Base-by-base conservation (phyloP, 148 eudicot genomes). In the Salicornia ramosissima region DNA sequence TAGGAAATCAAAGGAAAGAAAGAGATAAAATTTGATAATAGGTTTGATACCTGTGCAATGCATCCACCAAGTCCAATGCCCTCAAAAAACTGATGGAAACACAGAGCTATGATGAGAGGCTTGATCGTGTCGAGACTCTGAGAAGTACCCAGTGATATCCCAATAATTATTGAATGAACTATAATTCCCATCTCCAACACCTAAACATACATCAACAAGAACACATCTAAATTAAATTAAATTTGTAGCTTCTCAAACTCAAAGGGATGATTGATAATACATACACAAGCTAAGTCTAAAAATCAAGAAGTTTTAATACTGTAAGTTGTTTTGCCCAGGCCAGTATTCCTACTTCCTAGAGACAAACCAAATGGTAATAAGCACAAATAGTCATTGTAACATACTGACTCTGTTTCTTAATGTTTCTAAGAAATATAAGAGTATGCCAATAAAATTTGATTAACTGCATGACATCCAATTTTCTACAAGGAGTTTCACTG, bases 61-160 rank as follows among this genome's bases (percentile, higher is more conserved):
- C 86, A 83, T 26, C 86, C 86, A 21, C 86, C 86, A 9, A 83
- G 83, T 2, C 83, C 86, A 36, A 83, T 77, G 50, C 86, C 86
- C 67, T 83, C 86, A 28, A 83, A 83, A 57, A 80, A 74, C 29
- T 83, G 86, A 75, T 83, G 86, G 70, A 83, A 83, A 29, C 76
- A 79, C 56, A 83, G 54, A 28, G 86, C 86, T 1, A 80, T 79
- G 42, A 83, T 75, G 6, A 83, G 73, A 8, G 86, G 83, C 29
- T 80, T 74, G 30, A 83, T 83, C 28, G 83, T 80, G 39, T 73
- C 69, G 0, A 80, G 70, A 21, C 77, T 80, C 34, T 80, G 76
- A 19, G 86, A 80, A 6, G 82, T 75, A 0, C 86, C 86, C 43
- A 83, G 42, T 6, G 83, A 71, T 16, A 83, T 68, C 8, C 86